These are phyloP conservation scores for Caloboletus firmus DNA, from an alignment of 1,284 basidiomycete species.

Conservation along the genomic window DNA sequence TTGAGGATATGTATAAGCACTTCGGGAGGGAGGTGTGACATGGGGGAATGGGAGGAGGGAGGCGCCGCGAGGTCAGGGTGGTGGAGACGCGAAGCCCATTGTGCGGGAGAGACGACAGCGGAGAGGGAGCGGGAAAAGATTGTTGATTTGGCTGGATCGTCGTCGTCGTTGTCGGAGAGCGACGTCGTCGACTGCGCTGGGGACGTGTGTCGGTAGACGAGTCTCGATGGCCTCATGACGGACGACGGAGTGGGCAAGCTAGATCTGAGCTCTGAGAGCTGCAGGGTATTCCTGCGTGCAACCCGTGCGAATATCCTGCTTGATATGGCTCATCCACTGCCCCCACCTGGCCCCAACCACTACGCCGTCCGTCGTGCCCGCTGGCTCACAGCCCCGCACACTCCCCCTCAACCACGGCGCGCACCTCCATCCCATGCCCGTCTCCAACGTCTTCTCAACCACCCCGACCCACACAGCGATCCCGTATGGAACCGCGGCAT, in stretches of 20 bases:
- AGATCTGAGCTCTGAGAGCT: neutral
- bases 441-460: conserved; percentile 53
- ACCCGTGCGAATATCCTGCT: conserved; percentile 25
- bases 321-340: conserved; percentile 38
- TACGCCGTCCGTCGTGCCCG: conserved; percentile 60
- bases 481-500: conserved; percentile 57
- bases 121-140: conserved; percentile 47
- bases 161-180: conserved; percentile 66
- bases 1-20: conserved; percentile 93
- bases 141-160: conserved; percentile 52
- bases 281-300: neutral
- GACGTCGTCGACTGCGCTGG: conserved; percentile 56
- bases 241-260: conserved; percentile 1
- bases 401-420: conserved; percentile 16
- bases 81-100: conserved; percentile 55
- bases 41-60: conserved; percentile 42
- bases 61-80: conserved; percentile 27
- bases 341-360: conserved; percentile 61
- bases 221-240: conserved; percentile 34
- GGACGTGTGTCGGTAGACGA: conserved; percentile 58
- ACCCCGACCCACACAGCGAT: conserved; percentile 49
- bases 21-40: conserved; percentile 78
- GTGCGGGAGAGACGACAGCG: conserved; percentile 55
- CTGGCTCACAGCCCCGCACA: conserved; percentile 48
- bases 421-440: conserved; percentile 44